These are phyloP conservation scores for Exophiala dermatitidis DNA, from an alignment of 2,329 filamentous ascomycete genomes.

Conservation along the genomic window DNA sequence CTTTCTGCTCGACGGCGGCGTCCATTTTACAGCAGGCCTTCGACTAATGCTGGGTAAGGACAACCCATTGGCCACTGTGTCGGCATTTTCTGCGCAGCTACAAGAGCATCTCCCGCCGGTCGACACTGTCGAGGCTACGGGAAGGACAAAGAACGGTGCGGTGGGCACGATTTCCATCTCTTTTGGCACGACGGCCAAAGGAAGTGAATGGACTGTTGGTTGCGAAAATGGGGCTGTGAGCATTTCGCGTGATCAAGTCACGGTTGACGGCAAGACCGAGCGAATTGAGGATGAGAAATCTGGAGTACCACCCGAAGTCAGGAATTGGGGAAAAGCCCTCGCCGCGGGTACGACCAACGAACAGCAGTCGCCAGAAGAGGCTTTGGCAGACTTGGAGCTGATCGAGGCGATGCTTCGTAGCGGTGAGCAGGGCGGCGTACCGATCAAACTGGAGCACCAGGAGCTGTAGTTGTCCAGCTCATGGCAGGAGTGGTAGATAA, in stretches of 20 bases:
- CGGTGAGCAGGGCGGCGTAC: slow-evolving; percentile 28
- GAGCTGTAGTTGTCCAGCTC: slow-evolving; percentile 16
- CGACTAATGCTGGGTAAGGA: slow-evolving; percentile 43
- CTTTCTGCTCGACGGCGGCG: slow-evolving; percentile 53
- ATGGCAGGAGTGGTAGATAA: neutral
- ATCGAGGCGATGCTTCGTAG: slow-evolving; percentile 31
- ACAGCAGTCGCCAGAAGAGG: slow-evolving; percentile 44
- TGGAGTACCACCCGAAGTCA: slow-evolving; percentile 48
- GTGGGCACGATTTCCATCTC: slow-evolving; percentile 46
- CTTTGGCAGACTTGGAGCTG: slow-evolving; percentile 28
- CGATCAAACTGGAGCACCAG: slow-evolving; percentile 25
- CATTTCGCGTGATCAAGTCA: slow-evolving; percentile 35
- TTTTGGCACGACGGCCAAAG: slow-evolving; percentile 47
- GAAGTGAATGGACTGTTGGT: slow-evolving; percentile 44
- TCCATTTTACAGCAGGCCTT: slow-evolving; percentile 50
- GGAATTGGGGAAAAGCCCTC: slow-evolving; percentile 47
- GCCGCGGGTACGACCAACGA: slow-evolving; percentile 36
- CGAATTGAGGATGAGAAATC: slow-evolving; percentile 43
- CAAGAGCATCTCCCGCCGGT: slow-evolving; percentile 48
- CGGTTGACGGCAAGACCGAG: slow-evolving; percentile 33
- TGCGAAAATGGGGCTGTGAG: slow-evolving; percentile 47
- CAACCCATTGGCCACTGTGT: slow-evolving; percentile 39
- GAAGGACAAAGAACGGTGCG: slow-evolving; percentile 42
- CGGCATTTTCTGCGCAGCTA: slow-evolving; percentile 45
- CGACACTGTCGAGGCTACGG: slow-evolving; percentile 50